Conservation (phyloP, 2,329 filamentous ascomycete species). For the Ascochyta clinopodiicola region DNA sequence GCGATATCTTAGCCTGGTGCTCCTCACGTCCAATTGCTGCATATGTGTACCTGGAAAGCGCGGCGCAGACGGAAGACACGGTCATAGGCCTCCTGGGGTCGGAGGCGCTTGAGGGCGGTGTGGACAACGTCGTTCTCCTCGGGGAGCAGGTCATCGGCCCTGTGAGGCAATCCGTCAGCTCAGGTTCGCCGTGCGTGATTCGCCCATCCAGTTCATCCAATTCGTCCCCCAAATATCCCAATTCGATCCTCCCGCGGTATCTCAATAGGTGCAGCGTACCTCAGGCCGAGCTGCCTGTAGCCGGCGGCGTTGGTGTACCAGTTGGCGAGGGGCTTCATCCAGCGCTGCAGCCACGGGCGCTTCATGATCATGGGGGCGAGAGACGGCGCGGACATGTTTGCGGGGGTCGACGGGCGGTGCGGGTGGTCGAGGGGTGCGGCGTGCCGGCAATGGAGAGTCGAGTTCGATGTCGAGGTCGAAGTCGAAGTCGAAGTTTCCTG, state of each 20-base stretch:
- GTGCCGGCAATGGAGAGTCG: slow-evolving; percentile 32
- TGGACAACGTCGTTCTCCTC: slow-evolving; percentile 90
- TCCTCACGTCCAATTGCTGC: background rate
- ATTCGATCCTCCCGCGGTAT: background rate
- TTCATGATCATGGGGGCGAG: slow-evolving; percentile 79
- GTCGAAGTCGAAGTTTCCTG: slow-evolving; percentile 14
- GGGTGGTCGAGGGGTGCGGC: slow-evolving; percentile 30
- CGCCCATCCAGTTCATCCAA: background rate
- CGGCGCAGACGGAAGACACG: slow-evolving; percentile 96
- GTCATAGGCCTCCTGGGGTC: slow-evolving; percentile 91
- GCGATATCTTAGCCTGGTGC: slow-evolving; percentile 31
- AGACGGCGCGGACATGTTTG: slow-evolving; percentile 72
- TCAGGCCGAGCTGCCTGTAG: slow-evolving; percentile 91
- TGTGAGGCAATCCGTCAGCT: slow-evolving; percentile 54
- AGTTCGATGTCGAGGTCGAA: background rate
- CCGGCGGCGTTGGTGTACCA: slow-evolving; percentile 91
- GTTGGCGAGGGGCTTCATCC: slow-evolving; percentile 80
- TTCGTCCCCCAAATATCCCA: background rate
- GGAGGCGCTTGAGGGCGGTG: slow-evolving; percentile 87
- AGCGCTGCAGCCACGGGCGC: slow-evolving; percentile 83
- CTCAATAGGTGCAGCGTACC: slow-evolving; percentile 60
- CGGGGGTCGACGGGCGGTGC: slow-evolving; percentile 28
- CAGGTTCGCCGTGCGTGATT: slow-evolving; percentile 2
- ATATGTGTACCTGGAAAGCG: slow-evolving; percentile 76
- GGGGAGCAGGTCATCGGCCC: slow-evolving; percentile 91